Evolutionary conservation across 495 filamentous ascomycete species (phyloP), one percentile per base, ranked within the genome.

Genomic region (Amniculicola lignicola): DNA sequence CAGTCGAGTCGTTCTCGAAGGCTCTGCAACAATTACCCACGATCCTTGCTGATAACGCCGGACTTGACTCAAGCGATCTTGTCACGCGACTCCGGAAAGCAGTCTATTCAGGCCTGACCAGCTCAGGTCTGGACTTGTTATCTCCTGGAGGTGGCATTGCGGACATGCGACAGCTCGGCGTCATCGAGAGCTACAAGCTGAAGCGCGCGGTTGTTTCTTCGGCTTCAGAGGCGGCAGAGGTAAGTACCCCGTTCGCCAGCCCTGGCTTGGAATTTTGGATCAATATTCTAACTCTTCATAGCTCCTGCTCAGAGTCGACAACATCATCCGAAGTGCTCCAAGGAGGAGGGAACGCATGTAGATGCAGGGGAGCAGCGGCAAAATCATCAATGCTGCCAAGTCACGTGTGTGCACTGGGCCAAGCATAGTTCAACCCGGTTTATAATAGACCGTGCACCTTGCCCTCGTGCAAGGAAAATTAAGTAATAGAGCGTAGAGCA

Each of bases 111-210:
- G 93, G 94, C 49, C 84, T 94, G 84, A 89, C 83, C 37, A 93
- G 82, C 51, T 94, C 91, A 24, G 93, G 93, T 14, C 68, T 98
- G 61, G 93, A 98, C 69, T 74, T 98, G 57, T 75, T 87, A 71
- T 88, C 87, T 0, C 90, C 92, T 3, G 92, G 92, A 24, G 94
- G 94, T 38, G 90, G 90, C 29, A 91, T 98, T 69, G 81, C 90
- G 5, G 92, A 98, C 68, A 98, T 98, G 93, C 81, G 91, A 38
- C 89, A 97, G 65, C 71, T 94, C 49, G 94, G 93, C 19, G 90
- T 98, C n/a, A 86, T 98, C 66, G 93, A 98, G 75, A 95, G 90
- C 66, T 98, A 96, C 77, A 97, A 98, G 78, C 74, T 98, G 69
- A 98, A 98, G 81, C 86, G 85, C 69, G 93, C 93, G 12, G 93